Percentiles rank a stretch among this genome's conserved stretches.
These are phyloP conservation scores for Sphagnum magellanicum DNA, from an alignment of 228 moss, liverwort and hornwort species.

Conservation along the genomic window DNA sequence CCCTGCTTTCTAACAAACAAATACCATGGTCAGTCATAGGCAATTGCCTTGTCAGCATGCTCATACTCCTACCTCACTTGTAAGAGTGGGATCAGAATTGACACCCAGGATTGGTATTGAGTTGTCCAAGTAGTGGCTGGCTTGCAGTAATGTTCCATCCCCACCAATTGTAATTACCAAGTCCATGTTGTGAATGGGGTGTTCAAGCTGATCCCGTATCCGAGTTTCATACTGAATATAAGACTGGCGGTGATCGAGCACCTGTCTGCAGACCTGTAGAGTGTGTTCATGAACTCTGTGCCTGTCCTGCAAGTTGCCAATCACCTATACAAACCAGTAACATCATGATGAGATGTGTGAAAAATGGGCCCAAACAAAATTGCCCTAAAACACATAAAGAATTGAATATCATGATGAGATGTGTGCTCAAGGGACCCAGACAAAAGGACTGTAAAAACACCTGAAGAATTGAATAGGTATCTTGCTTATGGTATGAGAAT, in stretches of 20 bases:
- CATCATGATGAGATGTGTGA: not conserved
- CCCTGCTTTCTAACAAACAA: no score
- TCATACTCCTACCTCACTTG: constrained; percentile 38
- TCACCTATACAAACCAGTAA: constrained; percentile 26
- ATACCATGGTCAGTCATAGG: no score
- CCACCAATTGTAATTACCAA: constrained; percentile 89
- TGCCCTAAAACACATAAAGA: not conserved
- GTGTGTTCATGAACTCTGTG: constrained; percentile 60
- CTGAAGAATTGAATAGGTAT: no score
- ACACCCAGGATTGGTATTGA: constrained; percentile 77
- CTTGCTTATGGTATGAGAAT: no score
- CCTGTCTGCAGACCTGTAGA: constrained; percentile 55
- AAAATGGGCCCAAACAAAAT: not conserved
- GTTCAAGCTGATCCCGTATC: constrained; percentile 66
- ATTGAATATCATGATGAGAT: not conserved
- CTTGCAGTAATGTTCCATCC: constrained; percentile 90
- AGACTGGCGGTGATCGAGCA: constrained; percentile 47
- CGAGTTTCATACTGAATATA: constrained; percentile 56
- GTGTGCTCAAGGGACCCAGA: no score
- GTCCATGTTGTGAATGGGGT: constrained; percentile 62
- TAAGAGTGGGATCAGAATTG: constrained; percentile 82
- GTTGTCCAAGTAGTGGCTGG: constrained; percentile 65
- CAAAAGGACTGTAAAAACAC: no score
- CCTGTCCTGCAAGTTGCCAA: constrained; percentile 72
- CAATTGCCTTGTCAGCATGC: no score